Base-by-base conservation (phyloP, 1,284 basidiomycete species). In the Trichosporon ovoides region DNA sequence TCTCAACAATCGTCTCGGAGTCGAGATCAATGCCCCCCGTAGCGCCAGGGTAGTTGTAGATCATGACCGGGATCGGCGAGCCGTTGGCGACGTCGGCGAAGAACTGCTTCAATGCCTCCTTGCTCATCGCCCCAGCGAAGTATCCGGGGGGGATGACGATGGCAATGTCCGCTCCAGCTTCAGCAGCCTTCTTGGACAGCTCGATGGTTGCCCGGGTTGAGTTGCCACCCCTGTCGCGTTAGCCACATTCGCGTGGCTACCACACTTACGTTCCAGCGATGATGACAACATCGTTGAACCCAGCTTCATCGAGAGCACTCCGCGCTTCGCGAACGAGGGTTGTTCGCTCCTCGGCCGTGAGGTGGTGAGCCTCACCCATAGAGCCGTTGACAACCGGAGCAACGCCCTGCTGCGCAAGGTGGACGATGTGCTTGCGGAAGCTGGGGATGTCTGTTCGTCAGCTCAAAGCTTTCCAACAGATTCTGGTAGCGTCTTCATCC, bases 1-100 rank as follows among this genome's bases (percentile, higher is more conserved):
- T 83, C 66, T 91, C 87, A 18, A 83, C 83, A 68, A 95, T 86
- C 43, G 90, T 77, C 73, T 93, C 89, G 12, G 89, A 91, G 77
- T 92, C 88, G 62, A 94, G 75, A 77, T 94, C 88, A 66, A 92
- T 87, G 12, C 90, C 87, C 19, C 89, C 85, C 63, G 86, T 83
- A 2, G 89, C 89, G 38, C 85, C 88, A 67, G 90, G 90, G 78
- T 85, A 94, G 73, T 94, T 95, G 80, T 95, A 95, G 59, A 93
- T 83, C 72, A 95, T 86, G 58, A 94, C 84, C 5, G 91, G 91
- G 60, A 95, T 84, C 3, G 89, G 88, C 59, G 86, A 88, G 66
- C 84, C 86, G 66, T 84, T 81, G 16, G 88, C 80, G 24, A 93
- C 84, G 65, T 90, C 87, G 35, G 81, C 79, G 80, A 84, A 95